Percentiles rank a stretch among this genome's conserved stretches.
These are phyloP conservation scores for Chaetomium sp. DNA, from an alignment of 2,329 filamentous ascomycete species.

Conservation along the genomic window DNA sequence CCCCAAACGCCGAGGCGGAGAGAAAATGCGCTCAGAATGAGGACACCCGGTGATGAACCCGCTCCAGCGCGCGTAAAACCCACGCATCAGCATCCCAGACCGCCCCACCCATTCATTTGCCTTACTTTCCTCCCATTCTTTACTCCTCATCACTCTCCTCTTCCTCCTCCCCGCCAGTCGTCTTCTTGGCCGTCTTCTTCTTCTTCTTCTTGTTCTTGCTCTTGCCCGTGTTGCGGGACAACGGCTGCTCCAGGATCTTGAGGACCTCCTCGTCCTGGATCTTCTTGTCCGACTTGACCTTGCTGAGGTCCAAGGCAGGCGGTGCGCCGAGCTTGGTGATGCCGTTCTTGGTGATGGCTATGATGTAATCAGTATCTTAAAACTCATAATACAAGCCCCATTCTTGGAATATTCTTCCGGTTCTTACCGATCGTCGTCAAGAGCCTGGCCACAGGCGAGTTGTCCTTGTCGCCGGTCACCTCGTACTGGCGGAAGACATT, in stretches of 20 bases:
- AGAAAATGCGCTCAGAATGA: too few species aligned
- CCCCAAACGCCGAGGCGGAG: too few species aligned
- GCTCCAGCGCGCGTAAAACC: too few species aligned
- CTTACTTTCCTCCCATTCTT: not conserved
- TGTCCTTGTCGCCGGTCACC: constrained; percentile 89
- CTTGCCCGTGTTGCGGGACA: constrained; percentile 81
- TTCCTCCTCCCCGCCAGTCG: constrained; percentile 26
- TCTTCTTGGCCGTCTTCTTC: constrained; percentile 51
- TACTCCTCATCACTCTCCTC: constrained; percentile 34
- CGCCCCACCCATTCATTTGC: not conserved
- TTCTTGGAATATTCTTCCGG: too few species aligned
- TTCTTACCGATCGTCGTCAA: constrained; percentile 85
- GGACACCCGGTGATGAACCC: too few species aligned
- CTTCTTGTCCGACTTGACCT: constrained; percentile 94
- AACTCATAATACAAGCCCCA: too few species aligned
- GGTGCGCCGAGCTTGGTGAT: constrained; percentile 78
- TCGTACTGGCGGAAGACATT: constrained; percentile 95
- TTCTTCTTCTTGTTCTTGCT: constrained; percentile 86
- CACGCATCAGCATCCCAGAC: too few species aligned
- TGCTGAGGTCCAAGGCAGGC: constrained; percentile 66
- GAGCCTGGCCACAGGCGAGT: constrained; percentile 73
- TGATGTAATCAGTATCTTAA: constrained; percentile 22
- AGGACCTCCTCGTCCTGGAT: constrained; percentile 93
- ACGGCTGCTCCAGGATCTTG: constrained; percentile 84
- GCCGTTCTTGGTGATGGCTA: constrained; percentile 97